These are phyloP conservation scores for Solanum verrucosum DNA, from an alignment of 257 asterid genomes.

Conservation along the genomic window DNA sequence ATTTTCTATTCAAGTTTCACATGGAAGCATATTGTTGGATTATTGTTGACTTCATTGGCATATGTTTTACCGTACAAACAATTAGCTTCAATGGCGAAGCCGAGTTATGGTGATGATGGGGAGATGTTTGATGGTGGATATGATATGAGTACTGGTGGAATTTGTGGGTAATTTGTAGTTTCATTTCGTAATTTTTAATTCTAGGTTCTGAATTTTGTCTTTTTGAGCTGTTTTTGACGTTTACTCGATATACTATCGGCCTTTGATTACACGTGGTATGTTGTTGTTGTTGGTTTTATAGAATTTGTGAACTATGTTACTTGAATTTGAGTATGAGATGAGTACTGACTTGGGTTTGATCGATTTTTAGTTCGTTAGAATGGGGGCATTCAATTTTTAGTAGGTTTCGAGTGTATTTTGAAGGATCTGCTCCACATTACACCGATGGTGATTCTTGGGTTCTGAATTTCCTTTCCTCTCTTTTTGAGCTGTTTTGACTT, in stretches of 20 bases:
- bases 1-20: constrained; percentile 70
- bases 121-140: constrained; percentile 92
- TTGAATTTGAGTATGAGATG: background rate
- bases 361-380: background rate
- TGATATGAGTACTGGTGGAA: constrained; percentile 88
- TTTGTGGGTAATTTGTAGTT: constrained; percentile 58
- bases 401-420: background rate
- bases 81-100: constrained; percentile 71
- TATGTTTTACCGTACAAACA: constrained; percentile 78
- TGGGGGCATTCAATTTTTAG: background rate
- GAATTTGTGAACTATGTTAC: background rate
- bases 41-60: constrained; percentile 66
- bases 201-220: background rate
- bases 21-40: constrained; percentile 73
- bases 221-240: background rate
- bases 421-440: background rate
- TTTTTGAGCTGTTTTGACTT: background rate
- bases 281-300: background rate
- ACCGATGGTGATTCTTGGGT: background rate
- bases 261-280: background rate
- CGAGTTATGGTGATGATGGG: constrained; percentile 52
- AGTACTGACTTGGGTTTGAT: background rate
- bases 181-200: background rate
- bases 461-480: background rate
- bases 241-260: background rate